Base-by-base conservation (phyloP, 768 basidiomycete species). In the Hydnomerulius pinastri region DNA sequence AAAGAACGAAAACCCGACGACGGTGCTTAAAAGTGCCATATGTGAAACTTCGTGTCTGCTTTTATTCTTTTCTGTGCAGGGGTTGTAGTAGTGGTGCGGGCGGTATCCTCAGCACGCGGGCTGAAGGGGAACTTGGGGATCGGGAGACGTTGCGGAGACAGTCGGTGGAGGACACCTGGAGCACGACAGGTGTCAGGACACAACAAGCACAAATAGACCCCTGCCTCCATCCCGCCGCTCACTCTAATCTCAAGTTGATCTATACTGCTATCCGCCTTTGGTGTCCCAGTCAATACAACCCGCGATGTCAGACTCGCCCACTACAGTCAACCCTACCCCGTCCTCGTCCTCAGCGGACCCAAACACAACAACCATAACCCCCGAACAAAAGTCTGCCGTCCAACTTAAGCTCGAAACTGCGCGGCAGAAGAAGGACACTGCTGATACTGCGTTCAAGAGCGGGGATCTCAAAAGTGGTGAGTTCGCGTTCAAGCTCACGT, bases 1-100 rank as follows among this genome's bases (percentile, higher is more conserved):
- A 63, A 92, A 86, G 49, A 79, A 69, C 3, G 90, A 87, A 70
- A 90, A 90, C 35, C 90, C 89, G 63, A 90, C 67, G 54, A 92
- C 70, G 63, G 81, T 89, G 43, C 81, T 72, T 48, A 87, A 72
- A 63, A 90, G 71, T 35, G 86, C 65, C 85, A 89, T 90, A 48
- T 46, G 56, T 46, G 48, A 3, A n/a, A 4, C 11, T 5, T 12
- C 39, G 33, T 44, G 43, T 17, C n/a, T 37, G 28, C 17, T 15
- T 50, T 48, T 33, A 6, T 23, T 33, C 9, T 42, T 8, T 29
- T 33, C n/a, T n/a, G n/a, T n/a, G n/a, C n/a, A n/a, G n/a, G n/a
- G n/a, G n/a, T n/a, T n/a, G n/a, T n/a, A 28, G n/a, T 32, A 6
- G 40, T 13, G 18, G 6, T 12, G 21, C 23, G 2, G 37, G 43